These are phyloP conservation scores for Pleurotus ostreatus DNA, from an alignment of 768 basidiomycete genomes.

Conservation along the genomic window DNA sequence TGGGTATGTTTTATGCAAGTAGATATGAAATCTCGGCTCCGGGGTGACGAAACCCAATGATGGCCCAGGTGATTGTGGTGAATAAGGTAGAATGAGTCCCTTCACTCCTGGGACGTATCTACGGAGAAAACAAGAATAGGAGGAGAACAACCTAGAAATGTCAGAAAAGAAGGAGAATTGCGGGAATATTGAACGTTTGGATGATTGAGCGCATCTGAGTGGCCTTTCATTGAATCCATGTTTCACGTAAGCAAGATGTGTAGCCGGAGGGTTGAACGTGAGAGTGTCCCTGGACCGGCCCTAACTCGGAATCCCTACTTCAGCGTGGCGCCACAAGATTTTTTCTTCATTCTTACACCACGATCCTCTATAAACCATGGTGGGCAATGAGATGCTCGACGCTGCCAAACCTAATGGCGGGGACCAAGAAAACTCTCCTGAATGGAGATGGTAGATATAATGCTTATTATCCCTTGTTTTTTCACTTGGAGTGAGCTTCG, in stretches of 20 bases:
- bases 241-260: conserved; percentile 1
- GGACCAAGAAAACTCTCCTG: conserved; percentile 55
- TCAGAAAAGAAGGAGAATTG: not conserved
- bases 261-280: not conserved
- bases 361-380: conserved; percentile 69
- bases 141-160: not conserved
- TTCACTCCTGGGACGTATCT: too few relatives aligned
- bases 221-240: not conserved
- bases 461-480: conserved; percentile 42
- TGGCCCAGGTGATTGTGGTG: not conserved
- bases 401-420: conserved; percentile 72
- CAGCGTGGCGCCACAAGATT: conserved; percentile 8
- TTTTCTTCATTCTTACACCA: conserved; percentile 41
- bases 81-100: not conserved
- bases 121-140: not conserved
- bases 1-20: not conserved
- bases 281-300: conserved; percentile 24
- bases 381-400: conserved; percentile 38
- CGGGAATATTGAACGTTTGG: not conserved
- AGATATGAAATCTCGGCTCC: conserved; percentile 14
- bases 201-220: not conserved
- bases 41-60: conserved; percentile 1
- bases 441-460: conserved; percentile 62
- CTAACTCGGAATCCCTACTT: conserved; percentile 29
- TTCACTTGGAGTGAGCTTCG: conserved; percentile 40